A percentile compares a stretch with the other conserved stretches of the same genome.
Evolutionary conservation across 164 flowering plant genomes (phyloP).

Genomic region (Vitis rotundifolia): DNA sequence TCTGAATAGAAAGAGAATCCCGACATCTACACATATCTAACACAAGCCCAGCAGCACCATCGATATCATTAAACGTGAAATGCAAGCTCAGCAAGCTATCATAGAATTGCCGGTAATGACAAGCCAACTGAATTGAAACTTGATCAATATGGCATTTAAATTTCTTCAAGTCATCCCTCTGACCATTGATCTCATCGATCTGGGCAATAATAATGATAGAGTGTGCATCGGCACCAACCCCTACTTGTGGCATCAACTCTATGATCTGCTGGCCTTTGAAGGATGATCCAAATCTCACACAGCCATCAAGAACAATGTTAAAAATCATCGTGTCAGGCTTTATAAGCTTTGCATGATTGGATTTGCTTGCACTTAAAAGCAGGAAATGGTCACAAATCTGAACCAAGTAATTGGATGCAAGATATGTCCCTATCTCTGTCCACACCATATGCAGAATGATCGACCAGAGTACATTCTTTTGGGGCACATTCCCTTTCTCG

Average conservation of each 20-base stretch:
- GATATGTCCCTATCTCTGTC: slow-evolving; percentile 54
- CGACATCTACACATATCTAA: slow-evolving; percentile 32
- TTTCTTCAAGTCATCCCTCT: slow-evolving; percentile 68
- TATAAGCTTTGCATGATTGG: slow-evolving; percentile 20
- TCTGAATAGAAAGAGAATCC: slow-evolving; percentile 17
- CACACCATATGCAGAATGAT: slow-evolving; percentile 74
- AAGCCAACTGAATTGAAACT: slow-evolving; percentile 33
- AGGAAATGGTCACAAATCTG: slow-evolving; percentile 53
- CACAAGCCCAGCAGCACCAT: slow-evolving; percentile 64
- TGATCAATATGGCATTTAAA: slow-evolving; percentile 47
- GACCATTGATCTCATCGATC: slow-evolving; percentile 73
- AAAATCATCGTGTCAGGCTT: slow-evolving; percentile 63
- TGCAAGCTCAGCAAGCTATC: slow-evolving; percentile 72
- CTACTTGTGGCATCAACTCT: slow-evolving; percentile 63
- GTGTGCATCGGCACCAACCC: slow-evolving; percentile 68
- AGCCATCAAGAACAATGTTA: slow-evolving; percentile 81
- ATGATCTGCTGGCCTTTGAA: slow-evolving; percentile 65
- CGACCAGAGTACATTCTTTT: slow-evolving; percentile 34
- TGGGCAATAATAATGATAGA: slow-evolving; percentile 48
- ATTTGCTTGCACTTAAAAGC: slow-evolving; percentile 14
- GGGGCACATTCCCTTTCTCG: slow-evolving; percentile 35
- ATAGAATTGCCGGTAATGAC: slow-evolving; percentile 62
- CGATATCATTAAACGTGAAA: slow-evolving; percentile 67
- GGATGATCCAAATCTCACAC: slow-evolving; percentile 52
- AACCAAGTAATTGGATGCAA: slow-evolving; percentile 73